A percentile compares a stretch with the other conserved stretches of the same genome.
Evolutionary conservation across 306 rosid species (phyloP).

Genomic region (Vigna trinervia): DNA sequence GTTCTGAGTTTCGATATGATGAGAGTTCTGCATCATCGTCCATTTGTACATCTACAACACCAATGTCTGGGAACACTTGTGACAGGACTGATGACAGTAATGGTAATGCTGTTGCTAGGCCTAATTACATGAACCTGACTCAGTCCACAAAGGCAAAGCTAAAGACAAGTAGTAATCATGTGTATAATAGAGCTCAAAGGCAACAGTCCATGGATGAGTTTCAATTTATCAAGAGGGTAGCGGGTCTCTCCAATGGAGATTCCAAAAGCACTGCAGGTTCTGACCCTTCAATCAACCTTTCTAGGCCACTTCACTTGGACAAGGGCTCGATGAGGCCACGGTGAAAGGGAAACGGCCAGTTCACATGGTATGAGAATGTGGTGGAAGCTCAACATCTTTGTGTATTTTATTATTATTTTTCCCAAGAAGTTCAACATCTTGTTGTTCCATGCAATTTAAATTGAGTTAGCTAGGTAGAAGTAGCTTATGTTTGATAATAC

Average conservation of each 20-base stretch:
- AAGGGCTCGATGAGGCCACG: slow-evolving; percentile 58
- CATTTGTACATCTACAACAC: slow-evolving; percentile 84
- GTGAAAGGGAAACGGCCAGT: slow-evolving; percentile 36
- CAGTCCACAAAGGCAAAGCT: slow-evolving; percentile 86
- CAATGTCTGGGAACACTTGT: slow-evolving; percentile 73
- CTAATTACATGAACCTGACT: slow-evolving; percentile 88
- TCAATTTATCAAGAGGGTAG: slow-evolving; percentile 74
- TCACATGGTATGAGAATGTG: slow-evolving; percentile 13
- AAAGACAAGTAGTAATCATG: slow-evolving; percentile 43
- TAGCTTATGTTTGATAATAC: slow-evolving; percentile 45
- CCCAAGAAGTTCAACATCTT: slow-evolving; percentile 71
- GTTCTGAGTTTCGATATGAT: slow-evolving; percentile 83
- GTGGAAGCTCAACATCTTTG: slow-evolving; percentile 35
- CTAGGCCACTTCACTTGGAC: slow-evolving; percentile 67
- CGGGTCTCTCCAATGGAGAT: slow-evolving; percentile 69
- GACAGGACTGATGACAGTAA: slow-evolving; percentile 82
- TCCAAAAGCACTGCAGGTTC: slow-evolving; percentile 82
- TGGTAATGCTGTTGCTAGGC: slow-evolving; percentile 64
- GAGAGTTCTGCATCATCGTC: slow-evolving; percentile 96
- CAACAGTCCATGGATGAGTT: slow-evolving; percentile 98
- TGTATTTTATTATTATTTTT: slow-evolving; percentile 38
- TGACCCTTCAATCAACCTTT: slow-evolving; percentile 69
- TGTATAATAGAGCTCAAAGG: slow-evolving; percentile 70
- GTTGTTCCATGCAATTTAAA: slow-evolving; percentile 59
- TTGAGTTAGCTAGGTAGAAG: slow-evolving; percentile 38